phyloP scores from a whole-genome alignment of 805 yeast species.

The Wilhelminamyces savonicus region DNA sequence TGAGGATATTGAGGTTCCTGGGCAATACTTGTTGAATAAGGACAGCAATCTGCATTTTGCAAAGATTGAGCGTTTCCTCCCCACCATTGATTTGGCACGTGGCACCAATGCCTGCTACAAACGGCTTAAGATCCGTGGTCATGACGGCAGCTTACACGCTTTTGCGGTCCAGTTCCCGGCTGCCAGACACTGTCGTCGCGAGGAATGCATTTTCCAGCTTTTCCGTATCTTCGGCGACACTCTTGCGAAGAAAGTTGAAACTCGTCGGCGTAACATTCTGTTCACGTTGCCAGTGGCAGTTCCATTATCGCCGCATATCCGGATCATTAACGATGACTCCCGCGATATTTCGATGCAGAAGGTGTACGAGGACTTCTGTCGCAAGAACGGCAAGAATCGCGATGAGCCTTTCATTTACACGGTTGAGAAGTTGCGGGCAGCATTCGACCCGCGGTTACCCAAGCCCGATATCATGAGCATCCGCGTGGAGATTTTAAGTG shows the following conservation, averaged over 20 bases:
- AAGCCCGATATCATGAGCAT: constrained; percentile 87
- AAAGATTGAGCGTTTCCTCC: constrained; percentile 88
- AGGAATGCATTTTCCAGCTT: constrained; percentile 87
- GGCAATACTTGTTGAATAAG: constrained; percentile 84
- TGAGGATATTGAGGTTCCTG: constrained; percentile 96
- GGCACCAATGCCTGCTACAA: constrained; percentile 89
- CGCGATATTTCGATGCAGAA: constrained; percentile 70
- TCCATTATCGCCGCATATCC: constrained; percentile 90
- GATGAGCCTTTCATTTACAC: constrained; percentile 90
- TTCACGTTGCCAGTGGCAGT: constrained; percentile 88
- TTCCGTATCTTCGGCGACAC: constrained; percentile 85
- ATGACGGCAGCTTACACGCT: constrained; percentile 85
- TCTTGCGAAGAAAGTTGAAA: constrained; percentile 74
- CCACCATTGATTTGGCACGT: constrained; percentile 80
- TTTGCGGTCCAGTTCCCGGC: constrained; percentile 98
- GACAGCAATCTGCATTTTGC: constrained; percentile 88
- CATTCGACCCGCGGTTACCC: constrained; percentile 88
- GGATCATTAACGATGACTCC: constrained; percentile 80
- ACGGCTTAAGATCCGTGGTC: constrained; percentile 83
- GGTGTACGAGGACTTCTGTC: constrained; percentile 84
- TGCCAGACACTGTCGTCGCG: constrained; percentile 94
- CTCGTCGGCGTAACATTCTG: constrained; percentile 76
- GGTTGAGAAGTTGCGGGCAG: constrained; percentile 79
- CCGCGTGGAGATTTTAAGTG: constrained; percentile 84
- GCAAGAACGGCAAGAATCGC: constrained; percentile 60